Conservation (phyloP, 306 rosid genomes). For the Pyrus bretschneideri region DNA sequence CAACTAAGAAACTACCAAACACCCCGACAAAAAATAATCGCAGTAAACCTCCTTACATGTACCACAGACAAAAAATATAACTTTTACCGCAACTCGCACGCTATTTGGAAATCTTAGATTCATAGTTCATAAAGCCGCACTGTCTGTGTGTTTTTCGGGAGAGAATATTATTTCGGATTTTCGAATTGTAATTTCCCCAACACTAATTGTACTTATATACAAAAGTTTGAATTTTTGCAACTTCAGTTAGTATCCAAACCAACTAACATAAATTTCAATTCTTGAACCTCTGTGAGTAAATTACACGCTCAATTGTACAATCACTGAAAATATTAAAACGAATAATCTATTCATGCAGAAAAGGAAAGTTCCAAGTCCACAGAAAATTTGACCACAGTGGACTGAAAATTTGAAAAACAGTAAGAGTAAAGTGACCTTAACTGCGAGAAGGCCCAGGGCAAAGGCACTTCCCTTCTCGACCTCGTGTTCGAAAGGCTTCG, state of each 20-base stretch:
- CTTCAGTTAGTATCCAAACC: background rate
- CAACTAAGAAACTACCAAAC: background rate
- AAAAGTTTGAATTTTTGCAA: background rate
- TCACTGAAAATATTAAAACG: background rate
- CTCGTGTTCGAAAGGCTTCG: conserved; percentile 80
- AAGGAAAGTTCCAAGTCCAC: background rate
- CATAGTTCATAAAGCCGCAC: background rate
- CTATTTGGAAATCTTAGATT: background rate
- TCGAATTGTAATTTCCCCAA: too few relatives aligned
- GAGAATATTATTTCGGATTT: background rate
- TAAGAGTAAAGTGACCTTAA: conserved; percentile 50
- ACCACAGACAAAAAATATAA: background rate
- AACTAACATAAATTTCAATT: background rate
- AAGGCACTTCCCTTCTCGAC: conserved; percentile 98
- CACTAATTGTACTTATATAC: background rate
- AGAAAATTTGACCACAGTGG: background rate
- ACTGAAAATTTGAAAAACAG: background rate
- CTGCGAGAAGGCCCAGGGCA: conserved; percentile 95
- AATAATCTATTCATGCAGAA: background rate
- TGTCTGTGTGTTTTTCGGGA: background rate
- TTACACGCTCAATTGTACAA: background rate
- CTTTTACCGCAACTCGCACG: background rate
- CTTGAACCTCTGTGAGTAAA: background rate
- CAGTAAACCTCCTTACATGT: background rate
- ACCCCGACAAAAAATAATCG: background rate